A percentile compares a stretch with the other conserved stretches of the same genome.
Conservation (phyloP, 2,329 filamentous ascomycete species). For the Aspergillus fructus region DNA sequence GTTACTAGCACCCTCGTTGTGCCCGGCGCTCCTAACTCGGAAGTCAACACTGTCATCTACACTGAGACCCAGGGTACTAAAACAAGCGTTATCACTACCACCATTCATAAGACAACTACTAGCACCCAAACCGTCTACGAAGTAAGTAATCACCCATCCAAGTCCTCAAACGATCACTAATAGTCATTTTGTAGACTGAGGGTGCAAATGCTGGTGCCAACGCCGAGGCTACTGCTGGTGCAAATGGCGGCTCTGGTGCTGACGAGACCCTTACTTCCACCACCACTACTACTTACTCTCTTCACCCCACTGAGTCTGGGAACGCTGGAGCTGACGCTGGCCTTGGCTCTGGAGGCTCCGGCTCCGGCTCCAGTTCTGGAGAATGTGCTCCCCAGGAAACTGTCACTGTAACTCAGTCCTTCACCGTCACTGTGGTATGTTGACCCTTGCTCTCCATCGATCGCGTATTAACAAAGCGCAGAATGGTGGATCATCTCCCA, state of each 20-base stretch:
- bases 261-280: conserved; percentile 30
- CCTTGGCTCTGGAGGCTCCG: not conserved
- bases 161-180: not conserved
- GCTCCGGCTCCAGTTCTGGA: not conserved
- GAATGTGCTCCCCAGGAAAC: conserved; percentile 23
- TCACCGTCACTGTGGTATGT: conserved; percentile 38
- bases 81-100: conserved; percentile 38
- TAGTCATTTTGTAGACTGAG: conserved; percentile 4
- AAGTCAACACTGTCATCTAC: conserved; percentile 37
- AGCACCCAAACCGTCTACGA: conserved; percentile 26
- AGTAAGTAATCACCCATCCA: conserved; percentile 18
- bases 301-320: conserved; percentile 1
- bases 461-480: conserved; percentile 2
- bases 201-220: not conserved
- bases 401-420: conserved; percentile 30
- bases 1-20: not conserved
- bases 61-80: conserved; percentile 38
- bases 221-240: too few relatives aligned
- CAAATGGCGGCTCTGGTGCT: conserved; percentile 25
- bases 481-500: conserved; percentile 13
- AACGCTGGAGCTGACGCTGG: not conserved
- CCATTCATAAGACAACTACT: conserved; percentile 35
- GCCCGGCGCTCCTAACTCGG: conserved; percentile 37
- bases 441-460: not conserved
- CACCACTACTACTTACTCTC: conserved; percentile 15